These are phyloP conservation scores for Rhexocercosporidium sp. DNA, from an alignment of 2,329 filamentous ascomycete genomes.

Conservation along the genomic window DNA sequence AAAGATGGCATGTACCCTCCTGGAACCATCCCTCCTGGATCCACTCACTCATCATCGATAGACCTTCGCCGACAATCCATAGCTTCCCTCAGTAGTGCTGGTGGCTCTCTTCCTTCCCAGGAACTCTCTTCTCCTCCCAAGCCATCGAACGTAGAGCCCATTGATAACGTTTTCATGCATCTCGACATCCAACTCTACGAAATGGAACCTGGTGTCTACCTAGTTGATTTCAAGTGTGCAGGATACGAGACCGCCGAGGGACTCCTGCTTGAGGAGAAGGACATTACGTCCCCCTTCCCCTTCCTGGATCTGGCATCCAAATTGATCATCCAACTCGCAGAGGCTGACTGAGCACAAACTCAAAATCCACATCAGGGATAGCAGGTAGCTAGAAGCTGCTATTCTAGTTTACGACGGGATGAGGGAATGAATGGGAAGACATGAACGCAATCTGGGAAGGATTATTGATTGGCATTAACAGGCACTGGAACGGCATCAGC, in stretches of 20 bases:
- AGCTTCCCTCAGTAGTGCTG: constrained; percentile 41
- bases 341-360: constrained; percentile 63
- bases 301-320: constrained; percentile 93
- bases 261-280: constrained; percentile 84
- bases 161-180: constrained; percentile 75
- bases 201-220: constrained; percentile 89
- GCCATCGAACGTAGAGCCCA: constrained; percentile 26
- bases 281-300: constrained; percentile 92
- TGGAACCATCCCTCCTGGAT: constrained; percentile 53
- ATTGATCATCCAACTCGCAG: constrained; percentile 90
- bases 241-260: constrained; percentile 87
- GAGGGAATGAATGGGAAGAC: constrained; percentile 8
- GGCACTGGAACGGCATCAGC: constrained; percentile 6
- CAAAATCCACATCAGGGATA: neutral
- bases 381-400: neutral
- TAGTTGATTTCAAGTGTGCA: constrained; percentile 98
- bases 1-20: constrained; percentile 75
- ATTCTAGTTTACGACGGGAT: constrained; percentile 8
- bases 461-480: constrained; percentile 9
- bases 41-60: constrained; percentile 53
- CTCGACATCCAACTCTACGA: constrained; percentile 96
- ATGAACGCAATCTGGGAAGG: neutral
- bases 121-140: constrained; percentile 33
- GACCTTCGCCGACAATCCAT: constrained; percentile 49
- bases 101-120: constrained; percentile 38